Conservation (phyloP, 2,329 filamentous ascomycete species). For the Hypocreales sp. region DNA sequence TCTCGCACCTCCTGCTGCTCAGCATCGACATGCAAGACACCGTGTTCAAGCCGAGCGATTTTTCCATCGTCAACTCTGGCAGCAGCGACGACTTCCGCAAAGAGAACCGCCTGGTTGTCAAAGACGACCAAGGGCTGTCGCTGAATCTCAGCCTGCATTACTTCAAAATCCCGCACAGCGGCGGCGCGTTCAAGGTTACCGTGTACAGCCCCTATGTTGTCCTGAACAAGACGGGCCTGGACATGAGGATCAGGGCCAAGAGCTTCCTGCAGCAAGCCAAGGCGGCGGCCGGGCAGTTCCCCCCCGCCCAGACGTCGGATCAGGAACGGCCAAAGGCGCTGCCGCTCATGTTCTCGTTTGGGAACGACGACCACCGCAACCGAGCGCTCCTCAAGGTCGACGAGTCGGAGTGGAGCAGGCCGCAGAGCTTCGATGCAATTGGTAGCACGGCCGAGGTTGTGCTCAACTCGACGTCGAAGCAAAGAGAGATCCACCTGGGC, state of each 20-base stretch:
- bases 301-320: slow-evolving; percentile 32
- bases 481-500: slow-evolving; percentile 78
- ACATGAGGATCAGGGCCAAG: slow-evolving; percentile 78
- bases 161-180: slow-evolving; percentile 75
- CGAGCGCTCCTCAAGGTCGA: slow-evolving; percentile 76
- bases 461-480: slow-evolving; percentile 54
- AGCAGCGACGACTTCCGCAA: slow-evolving; percentile 76
- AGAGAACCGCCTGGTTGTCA: slow-evolving; percentile 65
- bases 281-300: slow-evolving; percentile 67
- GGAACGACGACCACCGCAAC: slow-evolving; percentile 79
- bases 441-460: slow-evolving; percentile 84
- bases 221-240: slow-evolving; percentile 85
- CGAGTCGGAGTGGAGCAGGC: slow-evolving; percentile 90
- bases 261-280: slow-evolving; percentile 72
- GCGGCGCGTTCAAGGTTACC: slow-evolving; percentile 89
- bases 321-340: slow-evolving; percentile 53
- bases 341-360: slow-evolving; percentile 94
- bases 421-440: slow-evolving; percentile 94
- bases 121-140: slow-evolving; percentile 67
- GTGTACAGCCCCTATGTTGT: slow-evolving; percentile 92
- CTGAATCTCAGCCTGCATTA: slow-evolving; percentile 82
- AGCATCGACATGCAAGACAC: slow-evolving; percentile 97
- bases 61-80: slow-evolving; percentile 90
- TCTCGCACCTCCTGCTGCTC: slow-evolving; percentile 82
- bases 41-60: slow-evolving; percentile 86